These are phyloP conservation scores for Canna indica DNA, from an alignment of 176 grass and related monocot genomes.

Conservation along the genomic window DNA sequence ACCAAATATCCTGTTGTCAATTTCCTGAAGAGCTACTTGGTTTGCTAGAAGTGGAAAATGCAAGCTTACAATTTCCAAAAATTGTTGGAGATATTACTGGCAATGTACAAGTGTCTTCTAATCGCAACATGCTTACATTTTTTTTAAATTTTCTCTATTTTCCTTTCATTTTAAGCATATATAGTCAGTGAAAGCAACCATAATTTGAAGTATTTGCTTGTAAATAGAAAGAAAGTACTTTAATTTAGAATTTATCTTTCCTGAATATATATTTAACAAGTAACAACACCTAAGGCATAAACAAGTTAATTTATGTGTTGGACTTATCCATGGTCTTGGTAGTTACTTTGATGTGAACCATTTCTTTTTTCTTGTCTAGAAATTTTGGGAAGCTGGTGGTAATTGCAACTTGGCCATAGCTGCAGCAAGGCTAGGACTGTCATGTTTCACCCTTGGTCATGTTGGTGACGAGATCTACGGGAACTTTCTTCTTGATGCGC, in stretches of 20 bases:
- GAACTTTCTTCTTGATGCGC: conserved; percentile 86
- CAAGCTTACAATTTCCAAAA: no score
- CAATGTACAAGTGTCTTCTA: no score
- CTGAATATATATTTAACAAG: neutral
- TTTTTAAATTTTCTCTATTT: no score
- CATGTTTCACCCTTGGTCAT: conserved; percentile 68
- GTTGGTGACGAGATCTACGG: conserved; percentile 88
- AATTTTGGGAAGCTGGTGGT: conserved; percentile 93
- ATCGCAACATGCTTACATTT: no score
- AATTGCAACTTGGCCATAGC: conserved; percentile 88
- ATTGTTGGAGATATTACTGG: no score
- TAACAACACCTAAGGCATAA: no score
- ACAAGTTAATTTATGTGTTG: no score
- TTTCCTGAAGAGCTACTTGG: no score
- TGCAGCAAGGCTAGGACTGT: conserved; percentile 76
- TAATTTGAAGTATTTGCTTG: neutral
- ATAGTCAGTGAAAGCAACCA: neutral
- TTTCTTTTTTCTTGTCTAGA: conserved; percentile 32
- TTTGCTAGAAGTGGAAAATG: no score
- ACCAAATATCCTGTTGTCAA: no score
- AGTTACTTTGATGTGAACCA: neutral
- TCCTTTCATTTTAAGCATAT: no score
- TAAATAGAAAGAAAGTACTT: neutral
- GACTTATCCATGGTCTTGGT: neutral
- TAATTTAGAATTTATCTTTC: neutral